Percentiles rank a stretch among this genome's conserved stretches.
Conservation (phyloP, 1,284 basidiomycete genomes). For the Hortiboletus rubellus region DNA sequence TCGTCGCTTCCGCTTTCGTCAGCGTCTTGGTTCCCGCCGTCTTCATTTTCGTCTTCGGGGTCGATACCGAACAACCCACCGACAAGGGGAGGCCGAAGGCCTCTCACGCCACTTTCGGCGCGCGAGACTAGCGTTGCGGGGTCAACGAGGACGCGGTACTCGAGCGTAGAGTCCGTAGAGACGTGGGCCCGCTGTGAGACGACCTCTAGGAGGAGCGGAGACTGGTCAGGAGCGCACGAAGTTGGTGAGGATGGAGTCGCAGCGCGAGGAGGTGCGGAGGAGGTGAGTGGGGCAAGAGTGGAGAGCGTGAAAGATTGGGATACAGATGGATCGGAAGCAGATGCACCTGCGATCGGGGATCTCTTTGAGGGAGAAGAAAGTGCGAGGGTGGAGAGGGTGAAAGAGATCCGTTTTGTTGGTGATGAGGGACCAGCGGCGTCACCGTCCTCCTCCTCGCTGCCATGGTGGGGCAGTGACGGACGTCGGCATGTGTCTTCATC, state of each 20-base stretch:
- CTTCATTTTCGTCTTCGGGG: conserved; percentile 41
- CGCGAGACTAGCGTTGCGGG: conserved; percentile 63
- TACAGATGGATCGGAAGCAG: conserved; percentile 1
- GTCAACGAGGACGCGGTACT: conserved; percentile 72
- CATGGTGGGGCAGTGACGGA: conserved; percentile 40
- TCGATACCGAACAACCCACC: conserved; percentile 50
- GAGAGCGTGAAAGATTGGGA: conserved; percentile 20
- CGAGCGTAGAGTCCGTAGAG: conserved; percentile 66
- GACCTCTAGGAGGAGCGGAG: conserved; percentile 45
- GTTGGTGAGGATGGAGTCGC: not conserved
- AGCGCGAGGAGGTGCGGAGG: not conserved
- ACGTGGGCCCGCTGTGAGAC: conserved; percentile 51
- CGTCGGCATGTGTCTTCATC: conserved; percentile 14
- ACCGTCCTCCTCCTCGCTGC: not conserved
- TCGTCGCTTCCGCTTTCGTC: conserved; percentile 41
- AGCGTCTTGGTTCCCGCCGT: conserved; percentile 39
- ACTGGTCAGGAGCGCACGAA: conserved; percentile 5
- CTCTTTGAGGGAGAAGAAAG: conserved; percentile 23
- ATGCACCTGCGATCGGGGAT: not conserved
- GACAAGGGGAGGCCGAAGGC: conserved; percentile 52
- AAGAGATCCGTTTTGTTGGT: conserved; percentile 23
- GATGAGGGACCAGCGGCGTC: not conserved
- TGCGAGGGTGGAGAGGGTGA: conserved; percentile 13
- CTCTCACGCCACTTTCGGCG: conserved; percentile 63
- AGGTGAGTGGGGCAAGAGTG: conserved; percentile 20